Conservation (phyloP, 129 eudicot genomes). For the Solidago caesia region DNA sequence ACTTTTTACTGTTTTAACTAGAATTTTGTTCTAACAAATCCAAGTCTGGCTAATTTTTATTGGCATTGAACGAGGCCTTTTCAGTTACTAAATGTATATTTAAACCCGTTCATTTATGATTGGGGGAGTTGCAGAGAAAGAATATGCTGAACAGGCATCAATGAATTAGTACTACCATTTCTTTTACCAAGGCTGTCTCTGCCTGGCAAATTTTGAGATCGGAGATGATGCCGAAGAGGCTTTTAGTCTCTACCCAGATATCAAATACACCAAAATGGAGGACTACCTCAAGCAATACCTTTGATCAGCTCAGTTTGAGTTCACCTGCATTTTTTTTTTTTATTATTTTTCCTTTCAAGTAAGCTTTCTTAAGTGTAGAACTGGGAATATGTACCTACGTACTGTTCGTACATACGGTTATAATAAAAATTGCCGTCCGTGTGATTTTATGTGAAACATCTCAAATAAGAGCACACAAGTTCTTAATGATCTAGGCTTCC, state of each 20-base stretch:
- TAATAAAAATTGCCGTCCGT: too few relatives aligned
- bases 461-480: too few relatives aligned
- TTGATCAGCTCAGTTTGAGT: background rate
- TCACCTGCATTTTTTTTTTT: background rate
- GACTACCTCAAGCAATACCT: constrained; percentile 44
- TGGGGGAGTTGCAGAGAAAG: constrained; percentile 20
- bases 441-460: too few relatives aligned
- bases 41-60: too few relatives aligned
- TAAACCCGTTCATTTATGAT: background rate
- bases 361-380: background rate
- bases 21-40: too few relatives aligned
- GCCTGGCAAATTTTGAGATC: constrained; percentile 47
- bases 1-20: background rate
- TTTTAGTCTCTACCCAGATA: constrained; percentile 40
- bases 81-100: too few relatives aligned
- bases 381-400: background rate
- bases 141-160: constrained; percentile 43
- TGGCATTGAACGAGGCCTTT: too few relatives aligned
- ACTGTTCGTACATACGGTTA: background rate
- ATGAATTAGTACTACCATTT: constrained; percentile 40
- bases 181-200: constrained; percentile 49
- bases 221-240: constrained; percentile 43
- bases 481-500: too few relatives aligned
- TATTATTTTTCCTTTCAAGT: background rate
- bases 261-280: constrained; percentile 35